A percentile compares a stretch with the other conserved stretches of the same genome.
phyloP scores from a whole-genome alignment of 1,284 basidiomycete species.

The Pseudomicrostroma phylloplanum region DNA sequence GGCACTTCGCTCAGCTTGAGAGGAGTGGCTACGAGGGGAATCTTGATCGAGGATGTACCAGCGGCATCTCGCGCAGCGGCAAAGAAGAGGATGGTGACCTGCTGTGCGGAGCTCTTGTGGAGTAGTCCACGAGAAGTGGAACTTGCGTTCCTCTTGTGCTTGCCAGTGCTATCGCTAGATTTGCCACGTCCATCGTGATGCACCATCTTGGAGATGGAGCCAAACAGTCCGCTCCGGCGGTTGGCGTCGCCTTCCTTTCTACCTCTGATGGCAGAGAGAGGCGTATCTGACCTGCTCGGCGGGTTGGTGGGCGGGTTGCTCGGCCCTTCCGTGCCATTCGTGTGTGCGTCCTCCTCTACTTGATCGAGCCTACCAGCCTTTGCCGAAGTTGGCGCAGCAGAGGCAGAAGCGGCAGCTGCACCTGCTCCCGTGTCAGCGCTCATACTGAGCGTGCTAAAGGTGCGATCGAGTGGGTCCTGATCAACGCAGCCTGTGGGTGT shows the following conservation, averaged over 20 bases:
- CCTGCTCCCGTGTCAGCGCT: constrained; percentile 5
- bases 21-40: constrained; percentile 53
- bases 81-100: constrained; percentile 62
- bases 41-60: constrained; percentile 57
- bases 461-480: neutral
- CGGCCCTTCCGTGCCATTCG: constrained; percentile 13
- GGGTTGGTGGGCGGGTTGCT: too few relatives aligned
- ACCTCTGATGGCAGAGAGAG: constrained; percentile 3
- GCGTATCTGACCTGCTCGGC: too few relatives aligned
- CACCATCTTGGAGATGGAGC: neutral
- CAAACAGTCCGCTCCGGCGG: neutral
- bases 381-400: neutral
- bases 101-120: constrained; percentile 14
- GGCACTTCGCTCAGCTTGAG: constrained; percentile 59
- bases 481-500: neutral
- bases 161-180: neutral
- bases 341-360: neutral
- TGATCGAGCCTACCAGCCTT: too few relatives aligned
- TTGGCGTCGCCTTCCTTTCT: constrained; percentile 15
- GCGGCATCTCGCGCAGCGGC: constrained; percentile 68
- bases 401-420: constrained; percentile 17
- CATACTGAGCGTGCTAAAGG: neutral
- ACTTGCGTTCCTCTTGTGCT: constrained; percentile 8
- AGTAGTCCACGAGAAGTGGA: constrained; percentile 1
- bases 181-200: neutral